Evolutionary conservation across 1,284 basidiomycete genomes (phyloP), one percentile per base, ranked within the genome.

Genomic region (Agroathelia rolfsii): DNA sequence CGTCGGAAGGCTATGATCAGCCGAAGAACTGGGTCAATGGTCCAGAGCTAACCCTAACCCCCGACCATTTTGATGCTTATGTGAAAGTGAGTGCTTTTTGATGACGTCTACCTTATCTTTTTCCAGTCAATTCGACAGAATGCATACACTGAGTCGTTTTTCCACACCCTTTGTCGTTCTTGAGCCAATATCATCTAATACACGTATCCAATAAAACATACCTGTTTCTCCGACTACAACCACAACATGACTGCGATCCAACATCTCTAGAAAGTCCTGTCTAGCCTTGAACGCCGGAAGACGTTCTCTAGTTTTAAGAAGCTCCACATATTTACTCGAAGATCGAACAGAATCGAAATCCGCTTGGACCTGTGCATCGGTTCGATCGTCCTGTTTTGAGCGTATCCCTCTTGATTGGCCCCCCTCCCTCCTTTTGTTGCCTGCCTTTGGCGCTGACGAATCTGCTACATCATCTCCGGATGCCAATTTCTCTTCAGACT

Each of bases 141-240:
- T 11, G 31, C 62, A 31, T 46, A 85, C 84, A 55, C 54, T 85
- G 83, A 1, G 83, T 87, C 2, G 86, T 90, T 55, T 96, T 96
- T 20, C 92, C 93, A 40, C 83, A 89, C 35, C 92, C 87, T 73
- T 36, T 9, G 27, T 25, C 6, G 11, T 17, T 10, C 15, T 21
- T 14, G 6, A 18, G 11, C 5, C 23, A 32, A 35, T 40, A 41
- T 41, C 38, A 45, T 12, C 25, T 38, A 26, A 29, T 17, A 26
- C 8, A 25, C 13, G n/a, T 17, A 7, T 14, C 22, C 22, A 16
- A 39, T 18, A 15, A 37, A 21, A 30, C 38, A 34, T 18, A 73
- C 79, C 78, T 41, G 85, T 88, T 57, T 92, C 84, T 34, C 87
- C 85, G 2, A 89, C 80, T 0, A 94, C 82, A 1, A 93, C 72